A percentile compares a stretch with the other conserved stretches of the same genome.
These are phyloP conservation scores for Aleurites moluccanus DNA, from an alignment of 441 rosid genomes.

Conservation along the genomic window DNA sequence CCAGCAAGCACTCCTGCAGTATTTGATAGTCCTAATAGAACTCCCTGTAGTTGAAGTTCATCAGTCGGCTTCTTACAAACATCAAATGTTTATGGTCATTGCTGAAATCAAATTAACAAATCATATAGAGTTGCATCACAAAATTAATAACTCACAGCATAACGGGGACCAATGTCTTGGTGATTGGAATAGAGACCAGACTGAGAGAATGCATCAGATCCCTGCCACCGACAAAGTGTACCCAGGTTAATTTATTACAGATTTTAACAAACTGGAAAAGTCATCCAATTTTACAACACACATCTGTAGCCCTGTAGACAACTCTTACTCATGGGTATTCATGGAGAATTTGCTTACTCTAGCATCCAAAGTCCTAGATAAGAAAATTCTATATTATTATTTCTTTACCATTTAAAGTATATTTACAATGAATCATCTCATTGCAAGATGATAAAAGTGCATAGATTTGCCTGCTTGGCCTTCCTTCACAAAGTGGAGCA, in stretches of 20 bases:
- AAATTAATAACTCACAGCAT: constrained; percentile 65
- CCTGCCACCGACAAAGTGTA: constrained; percentile 51
- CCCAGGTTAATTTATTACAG: constrained; percentile 16
- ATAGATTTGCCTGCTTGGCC: background rate
- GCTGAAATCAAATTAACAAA: background rate
- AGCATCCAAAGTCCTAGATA: background rate
- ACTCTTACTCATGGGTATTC: background rate
- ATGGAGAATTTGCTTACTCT: background rate
- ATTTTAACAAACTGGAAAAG: constrained; percentile 13
- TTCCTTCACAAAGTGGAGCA: background rate
- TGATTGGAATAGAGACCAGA: constrained; percentile 98
- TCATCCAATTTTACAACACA: background rate
- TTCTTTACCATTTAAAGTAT: background rate
- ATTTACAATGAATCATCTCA: too few species aligned
- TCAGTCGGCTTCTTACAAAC: constrained; percentile 20
- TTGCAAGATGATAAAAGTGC: constrained; percentile 4
- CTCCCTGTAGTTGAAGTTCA: constrained; percentile 65
- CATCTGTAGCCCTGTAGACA: background rate
- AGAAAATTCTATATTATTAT: background rate
- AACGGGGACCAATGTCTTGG: constrained; percentile 98
- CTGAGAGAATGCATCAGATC: constrained; percentile 97
- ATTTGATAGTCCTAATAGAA: constrained; percentile 88
- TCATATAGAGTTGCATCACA: background rate
- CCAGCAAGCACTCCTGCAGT: constrained; percentile 99
- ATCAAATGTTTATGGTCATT: constrained; percentile 8